Base-by-base conservation (phyloP, 306 rosid species). In the Sicyos baderoa region DNA sequence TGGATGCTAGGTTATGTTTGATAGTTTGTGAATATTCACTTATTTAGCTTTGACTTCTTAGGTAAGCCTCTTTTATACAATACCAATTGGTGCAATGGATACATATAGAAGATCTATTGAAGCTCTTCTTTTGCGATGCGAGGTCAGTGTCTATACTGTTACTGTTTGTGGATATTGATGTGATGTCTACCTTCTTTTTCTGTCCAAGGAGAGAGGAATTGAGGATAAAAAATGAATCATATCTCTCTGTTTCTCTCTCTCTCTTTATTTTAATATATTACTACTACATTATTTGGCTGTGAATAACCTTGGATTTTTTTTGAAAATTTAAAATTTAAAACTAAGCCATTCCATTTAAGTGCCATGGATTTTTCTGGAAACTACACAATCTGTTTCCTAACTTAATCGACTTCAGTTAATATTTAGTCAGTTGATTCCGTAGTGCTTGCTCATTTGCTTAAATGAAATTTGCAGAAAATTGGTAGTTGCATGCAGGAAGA, bases 61-160 rank as follows among this genome's bases (percentile, higher is more conserved):
- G 97, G 96, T 90, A 80, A 86, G 42, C 78, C 88, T 94, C 63
- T 87, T 94, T 80, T 94, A 94, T 66, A 79, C 84, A 5, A 85
- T 90, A 73, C 92, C 92, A 40, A 79, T 79, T 71, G 75, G 90
- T 75, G 97, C 96, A 75, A 82, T 83, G 92, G 95, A 84, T 79
- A 73, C 80, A 72, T 94, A 94, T 82, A 83, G 96, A 73, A 88
- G 84, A 76, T 90, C 89, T 72, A 76, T 90, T 75, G 99, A 94
- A 87, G 84, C 90, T 79, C 90, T 78, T 78, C 80, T 88, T 70
- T 62, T 82, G 51, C 85, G 76, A 72, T 74, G 25, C 9, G 96
- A 90, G 95, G 99, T 94, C 77, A 74, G 74, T 63, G 56, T 58
- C 54, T 47, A 59, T 70, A 54, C 19, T 1, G 9, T 54, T 53